Base-by-base conservation (phyloP, 176 grass and related monocot genomes). In the Aegilops tauschii region DNA sequence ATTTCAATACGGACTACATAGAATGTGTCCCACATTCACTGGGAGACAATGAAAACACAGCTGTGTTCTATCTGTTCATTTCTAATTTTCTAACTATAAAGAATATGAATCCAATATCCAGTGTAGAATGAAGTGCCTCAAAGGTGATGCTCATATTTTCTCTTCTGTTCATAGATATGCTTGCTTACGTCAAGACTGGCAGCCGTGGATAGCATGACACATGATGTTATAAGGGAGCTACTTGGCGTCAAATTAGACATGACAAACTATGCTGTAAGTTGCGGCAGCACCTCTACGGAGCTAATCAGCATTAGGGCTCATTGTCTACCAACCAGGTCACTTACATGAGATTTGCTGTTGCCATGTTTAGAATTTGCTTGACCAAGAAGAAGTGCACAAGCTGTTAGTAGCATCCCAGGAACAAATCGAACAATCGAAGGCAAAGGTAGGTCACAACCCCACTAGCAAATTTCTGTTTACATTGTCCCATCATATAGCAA, bases 191-290 rank as follows among this genome's bases (percentile, higher is more conserved):
- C 95, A 47, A 91, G 95, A 90, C 86, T 97, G 80, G 95, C 90
- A 27, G 74, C 88, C 62, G 95, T 94, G 36, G 92, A 94, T 86
- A 97, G 82, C 66, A 97, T 97, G 95, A 97, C 92, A 2, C 95
- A 97, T 88, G 95, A 97, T 91, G 89, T 97, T 82, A 97, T 97
- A 80, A 94, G 88, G 90, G 95, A 97, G 64, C 76, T 94, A 70
- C 92, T 97, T 67, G 86, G 86, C 3, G 92, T 97, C 82, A 97
- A 97, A 89, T 87, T 97, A 89, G 88, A 97, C 84, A 92, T 97
- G 86, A 89, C 88, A 79, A 94, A 91, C 84, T 97, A 94, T 84
- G 90, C 90, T 88, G 95, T 97, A 91, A 92, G 95, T 91, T 50
- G 11, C 45, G 39, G 31, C 40, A 69, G 14, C 82, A 62, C 66